Evolutionary conservation across 768 basidiomycete species (phyloP), one percentile per base, ranked within the genome.

Genomic region (Russula earlei): DNA sequence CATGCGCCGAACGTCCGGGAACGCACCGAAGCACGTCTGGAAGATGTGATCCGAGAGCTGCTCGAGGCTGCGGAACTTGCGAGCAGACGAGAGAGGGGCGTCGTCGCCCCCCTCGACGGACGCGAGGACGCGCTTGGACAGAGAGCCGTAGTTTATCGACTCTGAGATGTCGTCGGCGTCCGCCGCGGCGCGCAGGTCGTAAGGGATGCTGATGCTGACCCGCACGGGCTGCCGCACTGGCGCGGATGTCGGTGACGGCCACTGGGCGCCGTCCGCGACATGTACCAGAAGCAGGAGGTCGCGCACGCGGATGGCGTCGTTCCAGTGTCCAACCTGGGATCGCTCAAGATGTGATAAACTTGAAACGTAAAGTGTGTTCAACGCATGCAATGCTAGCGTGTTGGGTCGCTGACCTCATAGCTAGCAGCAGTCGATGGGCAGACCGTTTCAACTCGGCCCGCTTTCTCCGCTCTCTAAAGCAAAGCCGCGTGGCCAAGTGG

Each of bases 61-160:
- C 45, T 81, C 78, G 27, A 85, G 70, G 2, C 74, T 71, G 0
- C 63, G 37, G 45, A 79, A 80, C 1, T 57, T 14, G 12, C 11
- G 15, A 24, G 41, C 24, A 36, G 59, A 57, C 17, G 19, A 29
- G 27, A 60, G 56, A 60, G 60, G 56, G 59, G 60, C 55, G 14
- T 36, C 12, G 11, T 36, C 12, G 11, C 14, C 34, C 17, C 53
- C 50, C 19, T 62, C 49, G 53, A 62, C 29, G 55, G 67, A 61
- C 29, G 67, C 57, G 14, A 68, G 62, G 59, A 74, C 65, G 24
- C 63, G 63, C 60, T 62, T 64, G 56, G 63, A 74, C 11, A 82
- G 67, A 5, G 73, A 64, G 1, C 78, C 77, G 63, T 91, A 91
- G 70, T 90, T 79, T 56, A 90, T 74, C 1, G 84, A 83, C 56